Conservation (phyloP, 2,329 filamentous ascomycete species). For the Venturia pyrina region DNA sequence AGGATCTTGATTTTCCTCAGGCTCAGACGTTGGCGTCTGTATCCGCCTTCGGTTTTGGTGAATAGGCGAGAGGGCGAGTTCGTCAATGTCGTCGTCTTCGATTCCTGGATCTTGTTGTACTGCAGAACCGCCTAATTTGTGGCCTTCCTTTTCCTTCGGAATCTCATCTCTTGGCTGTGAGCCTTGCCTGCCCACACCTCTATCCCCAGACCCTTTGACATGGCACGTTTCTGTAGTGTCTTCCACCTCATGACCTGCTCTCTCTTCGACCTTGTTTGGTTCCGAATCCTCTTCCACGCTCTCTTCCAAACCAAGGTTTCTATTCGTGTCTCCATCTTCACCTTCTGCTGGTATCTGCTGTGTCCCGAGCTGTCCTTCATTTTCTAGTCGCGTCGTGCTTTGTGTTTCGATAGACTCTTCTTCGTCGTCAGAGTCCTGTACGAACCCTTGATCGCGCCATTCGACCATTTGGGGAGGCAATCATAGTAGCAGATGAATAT, state of each 20-base stretch:
- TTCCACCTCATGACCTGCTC: background rate
- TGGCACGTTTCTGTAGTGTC: background rate
- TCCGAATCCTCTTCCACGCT: background rate
- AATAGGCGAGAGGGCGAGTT: background rate
- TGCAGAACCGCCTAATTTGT: background rate
- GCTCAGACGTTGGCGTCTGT: background rate
- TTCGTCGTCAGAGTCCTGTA: constrained; percentile 40
- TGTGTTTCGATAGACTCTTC: constrained; percentile 7
- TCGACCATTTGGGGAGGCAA: constrained; percentile 32
- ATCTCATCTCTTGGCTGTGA: background rate
- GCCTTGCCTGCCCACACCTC: background rate
- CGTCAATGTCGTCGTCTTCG: background rate
- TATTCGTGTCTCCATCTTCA: background rate
- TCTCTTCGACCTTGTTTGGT: background rate
- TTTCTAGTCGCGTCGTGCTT: constrained; percentile 15
- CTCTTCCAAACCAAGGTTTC: background rate
- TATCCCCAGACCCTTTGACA: background rate
- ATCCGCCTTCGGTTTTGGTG: background rate
- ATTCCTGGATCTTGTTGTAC: background rate
- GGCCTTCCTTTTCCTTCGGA: background rate
- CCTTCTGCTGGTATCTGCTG: background rate
- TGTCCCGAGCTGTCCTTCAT: background rate
- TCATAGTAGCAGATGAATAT: constrained; percentile 15
- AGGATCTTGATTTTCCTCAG: background rate
- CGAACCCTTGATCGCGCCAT: constrained; percentile 40